Conservation (phyloP, 179 eudicot species). For the Beta corolliflora region DNA sequence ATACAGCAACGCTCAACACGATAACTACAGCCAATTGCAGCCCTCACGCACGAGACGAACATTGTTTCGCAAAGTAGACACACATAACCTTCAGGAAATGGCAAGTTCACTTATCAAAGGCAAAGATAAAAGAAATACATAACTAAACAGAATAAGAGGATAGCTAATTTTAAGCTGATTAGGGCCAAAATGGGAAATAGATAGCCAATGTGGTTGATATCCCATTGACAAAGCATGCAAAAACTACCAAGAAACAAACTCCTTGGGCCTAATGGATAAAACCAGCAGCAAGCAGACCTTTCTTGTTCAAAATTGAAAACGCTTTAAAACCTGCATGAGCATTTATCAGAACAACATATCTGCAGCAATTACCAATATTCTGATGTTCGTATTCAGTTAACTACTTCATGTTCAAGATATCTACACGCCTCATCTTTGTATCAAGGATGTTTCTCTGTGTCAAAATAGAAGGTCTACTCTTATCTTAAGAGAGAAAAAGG, state of each 20-base stretch:
- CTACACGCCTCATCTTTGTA: neutral
- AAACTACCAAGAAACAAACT: neutral
- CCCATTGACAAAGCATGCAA: neutral
- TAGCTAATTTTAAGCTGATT: neutral
- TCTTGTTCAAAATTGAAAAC: neutral
- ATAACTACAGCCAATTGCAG: slow-evolving; percentile 94
- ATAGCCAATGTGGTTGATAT: neutral
- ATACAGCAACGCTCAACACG: slow-evolving; percentile 91
- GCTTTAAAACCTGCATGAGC: neutral
- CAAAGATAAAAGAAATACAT: neutral
- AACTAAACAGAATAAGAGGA: neutral
- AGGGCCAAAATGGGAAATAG: neutral
- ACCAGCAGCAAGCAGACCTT: neutral
- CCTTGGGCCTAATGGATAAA: neutral
- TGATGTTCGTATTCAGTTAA: neutral
- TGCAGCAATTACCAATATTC: neutral
- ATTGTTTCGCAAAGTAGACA: slow-evolving; percentile 89
- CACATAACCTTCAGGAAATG: slow-evolving; percentile 60
- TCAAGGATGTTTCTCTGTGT: neutral
- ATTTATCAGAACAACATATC: neutral
- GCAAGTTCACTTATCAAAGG: slow-evolving; percentile 13
- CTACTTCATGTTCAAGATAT: neutral
- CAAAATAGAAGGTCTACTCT: neutral
- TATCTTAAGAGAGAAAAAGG: neutral
- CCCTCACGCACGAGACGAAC: slow-evolving; percentile 99